Evolutionary conservation across 2,329 filamentous ascomycete species (phyloP), one percentile per base, ranked within the genome.

Genomic region (Rutstroemia sp.): DNA sequence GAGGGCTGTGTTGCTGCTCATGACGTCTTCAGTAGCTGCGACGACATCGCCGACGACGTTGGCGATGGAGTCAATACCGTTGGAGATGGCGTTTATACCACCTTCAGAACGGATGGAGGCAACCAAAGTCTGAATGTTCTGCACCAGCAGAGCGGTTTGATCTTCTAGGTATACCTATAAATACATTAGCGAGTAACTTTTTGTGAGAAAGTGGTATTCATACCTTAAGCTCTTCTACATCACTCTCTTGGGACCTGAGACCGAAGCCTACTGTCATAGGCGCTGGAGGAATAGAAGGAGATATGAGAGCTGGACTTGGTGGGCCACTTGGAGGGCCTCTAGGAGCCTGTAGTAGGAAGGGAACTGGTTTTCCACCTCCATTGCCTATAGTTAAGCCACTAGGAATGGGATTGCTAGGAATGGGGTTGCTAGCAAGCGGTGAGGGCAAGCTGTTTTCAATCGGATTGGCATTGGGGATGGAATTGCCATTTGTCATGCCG

Each of bases 71-170:
- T 76, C 77, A 59, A 94, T 86, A 68, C 90, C 81, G n/a, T 76
- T 78, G 25, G 80, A 81, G 58, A 95, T 84, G 57, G 83, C 78
- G 56, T 80, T 75, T 57, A 87, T 80, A 27, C 78, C 74, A 30
- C 81, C 80, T 61, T 87, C 82, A 51, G 78, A 77, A 54, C 87
- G 85, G 60, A 91, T 86, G 30, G 82, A 83, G 54, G 80, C 79
- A 48, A 95, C 88, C 7, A 95, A 80, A n/a, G 84, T 81, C 71
- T 94, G 88, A 61, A 95, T 91, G 46, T 84, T 88, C 62, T 89
- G 83, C 25, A 94, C 86, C 58, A 95, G 78, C 3, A 84, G 75
- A 51, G 88, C 87, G 10, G 87, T 92, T 69, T 94, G 88, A 67
- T 92, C 88, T 67, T 94, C 88, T 38, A 95, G 80, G 68, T 90